Percentiles rank a stretch among this genome's conserved stretches.
phyloP scores from a whole-genome alignment of 1,284 basidiomycete genomes.

The Chiua sp. region DNA sequence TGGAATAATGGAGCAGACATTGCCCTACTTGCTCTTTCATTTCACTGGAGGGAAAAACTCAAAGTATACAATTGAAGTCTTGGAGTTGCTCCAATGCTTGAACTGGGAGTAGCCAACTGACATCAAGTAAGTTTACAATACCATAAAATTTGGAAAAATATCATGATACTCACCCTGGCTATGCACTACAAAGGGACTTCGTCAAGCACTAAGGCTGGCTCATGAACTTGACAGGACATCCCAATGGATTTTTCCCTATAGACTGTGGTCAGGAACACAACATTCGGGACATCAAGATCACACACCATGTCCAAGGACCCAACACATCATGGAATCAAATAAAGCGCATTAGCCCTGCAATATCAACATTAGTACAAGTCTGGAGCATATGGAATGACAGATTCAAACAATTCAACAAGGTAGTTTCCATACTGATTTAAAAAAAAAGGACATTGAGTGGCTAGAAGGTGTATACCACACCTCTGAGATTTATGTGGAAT shows the following conservation, averaged over 20 bases:
- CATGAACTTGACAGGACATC: constrained; percentile 10
- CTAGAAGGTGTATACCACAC: not conserved
- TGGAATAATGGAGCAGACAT: constrained; percentile 6
- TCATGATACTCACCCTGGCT: no score
- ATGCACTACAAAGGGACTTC: constrained; percentile 1
- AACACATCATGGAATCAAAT: constrained; percentile 11
- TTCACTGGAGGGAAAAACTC: constrained; percentile 14
- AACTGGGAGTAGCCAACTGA: constrained; percentile 10
- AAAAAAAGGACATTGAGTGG: constrained; percentile 23
- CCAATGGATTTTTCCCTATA: constrained; percentile 1
- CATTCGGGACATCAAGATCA: constrained; percentile 12
- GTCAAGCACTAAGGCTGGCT: constrained; percentile 7
- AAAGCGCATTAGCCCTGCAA: constrained; percentile 1
- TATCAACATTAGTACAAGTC: constrained; percentile 3
- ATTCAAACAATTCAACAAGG: not conserved
- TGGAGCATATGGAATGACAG: constrained; percentile 9
- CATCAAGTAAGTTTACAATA: not conserved
- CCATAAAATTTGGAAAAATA: no score
- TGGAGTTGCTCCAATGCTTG: constrained; percentile 13
- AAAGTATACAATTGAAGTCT: constrained; percentile 11
- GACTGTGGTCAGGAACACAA: constrained; percentile 15
- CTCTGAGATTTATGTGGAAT: not conserved
- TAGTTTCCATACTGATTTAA: constrained; percentile 5
- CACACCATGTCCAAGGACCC: constrained; percentile 7
- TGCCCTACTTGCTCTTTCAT: constrained; percentile 7